Conservation (phyloP, 1,284 basidiomycete species). For the Leccinum subrobustum region DNA sequence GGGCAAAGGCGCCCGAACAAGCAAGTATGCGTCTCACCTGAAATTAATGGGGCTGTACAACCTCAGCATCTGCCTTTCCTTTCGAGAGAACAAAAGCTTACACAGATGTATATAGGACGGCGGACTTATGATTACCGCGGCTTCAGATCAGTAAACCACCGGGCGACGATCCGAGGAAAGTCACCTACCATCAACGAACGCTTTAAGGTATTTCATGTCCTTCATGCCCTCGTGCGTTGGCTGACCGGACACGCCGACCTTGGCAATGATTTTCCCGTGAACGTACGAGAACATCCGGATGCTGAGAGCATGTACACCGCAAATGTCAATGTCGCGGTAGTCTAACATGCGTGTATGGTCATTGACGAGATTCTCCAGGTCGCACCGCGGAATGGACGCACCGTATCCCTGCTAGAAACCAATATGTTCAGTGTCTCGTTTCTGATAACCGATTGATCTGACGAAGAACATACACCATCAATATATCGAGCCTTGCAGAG, state of each 20-base stretch:
- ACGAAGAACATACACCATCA: slow-evolving; percentile 1
- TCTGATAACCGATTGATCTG: slow-evolving; percentile 34
- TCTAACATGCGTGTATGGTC: slow-evolving; percentile 31
- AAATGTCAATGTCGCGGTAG: slow-evolving; percentile 50
- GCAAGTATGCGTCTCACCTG: slow-evolving; percentile 30
- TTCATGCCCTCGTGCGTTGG: slow-evolving; percentile 53
- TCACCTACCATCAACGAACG: slow-evolving; percentile 54
- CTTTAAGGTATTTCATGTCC: slow-evolving; percentile 55
- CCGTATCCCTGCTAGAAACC: slow-evolving; percentile 43
- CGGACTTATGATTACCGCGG: slow-evolving; percentile 46
- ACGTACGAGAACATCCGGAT: slow-evolving; percentile 45
- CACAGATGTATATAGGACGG: slow-evolving; percentile 57
- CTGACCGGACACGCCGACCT: slow-evolving; percentile 40
- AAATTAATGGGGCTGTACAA: slow-evolving; percentile 44
- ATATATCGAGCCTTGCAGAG: background rate
- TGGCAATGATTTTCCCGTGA: slow-evolving; percentile 52
- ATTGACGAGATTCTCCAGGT: background rate
- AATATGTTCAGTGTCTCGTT: slow-evolving; percentile 43
- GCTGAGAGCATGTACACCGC: slow-evolving; percentile 53
- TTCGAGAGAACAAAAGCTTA: slow-evolving; percentile 28
- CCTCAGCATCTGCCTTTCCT: background rate
- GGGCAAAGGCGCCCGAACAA: background rate
- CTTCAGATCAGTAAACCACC: background rate
- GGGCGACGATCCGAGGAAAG: background rate
- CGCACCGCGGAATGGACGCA: slow-evolving; percentile 13